These are phyloP conservation scores for Groenewaldozyma tartarivorans DNA, from an alignment of 805 yeast species.

Conservation along the genomic window DNA sequence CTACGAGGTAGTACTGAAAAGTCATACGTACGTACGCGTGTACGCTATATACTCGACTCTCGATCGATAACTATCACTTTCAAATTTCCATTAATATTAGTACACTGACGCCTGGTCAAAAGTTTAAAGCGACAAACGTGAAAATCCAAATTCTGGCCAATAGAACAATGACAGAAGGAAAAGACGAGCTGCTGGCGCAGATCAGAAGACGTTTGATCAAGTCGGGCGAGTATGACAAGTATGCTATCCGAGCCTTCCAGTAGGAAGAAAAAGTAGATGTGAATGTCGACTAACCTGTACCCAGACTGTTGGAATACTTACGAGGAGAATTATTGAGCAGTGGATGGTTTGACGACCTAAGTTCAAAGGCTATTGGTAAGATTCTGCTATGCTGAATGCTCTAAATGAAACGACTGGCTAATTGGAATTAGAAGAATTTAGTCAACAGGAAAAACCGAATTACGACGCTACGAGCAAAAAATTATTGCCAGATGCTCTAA, in stretches of 20 bases:
- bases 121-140: too few relatives aligned
- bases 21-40: too few relatives aligned
- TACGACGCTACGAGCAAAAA: slow-evolving; percentile 32
- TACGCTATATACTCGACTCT: too few relatives aligned
- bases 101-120: too few relatives aligned
- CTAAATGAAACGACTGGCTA: not conserved
- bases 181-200: not conserved
- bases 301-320: slow-evolving; percentile 25
- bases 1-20: too few relatives aligned
- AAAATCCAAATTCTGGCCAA: too few relatives aligned
- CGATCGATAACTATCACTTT: too few relatives aligned
- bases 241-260: slow-evolving; percentile 12
- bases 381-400: too few relatives aligned
- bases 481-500: not conserved
- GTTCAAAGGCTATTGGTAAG: slow-evolving; percentile 46
- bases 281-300: not conserved
- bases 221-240: slow-evolving; percentile 71
- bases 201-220: slow-evolving; percentile 55
- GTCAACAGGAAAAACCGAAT: slow-evolving; percentile 35
- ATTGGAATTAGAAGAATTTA: slow-evolving; percentile 26
- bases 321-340: slow-evolving; percentile 57
- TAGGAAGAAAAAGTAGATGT: not conserved
- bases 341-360: slow-evolving; percentile 81
- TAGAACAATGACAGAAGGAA: slow-evolving; percentile 1
- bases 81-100: too few relatives aligned